These are phyloP conservation scores for Candida khao-thaluensis DNA, from an alignment of 805 yeast genomes.

Conservation along the genomic window DNA sequence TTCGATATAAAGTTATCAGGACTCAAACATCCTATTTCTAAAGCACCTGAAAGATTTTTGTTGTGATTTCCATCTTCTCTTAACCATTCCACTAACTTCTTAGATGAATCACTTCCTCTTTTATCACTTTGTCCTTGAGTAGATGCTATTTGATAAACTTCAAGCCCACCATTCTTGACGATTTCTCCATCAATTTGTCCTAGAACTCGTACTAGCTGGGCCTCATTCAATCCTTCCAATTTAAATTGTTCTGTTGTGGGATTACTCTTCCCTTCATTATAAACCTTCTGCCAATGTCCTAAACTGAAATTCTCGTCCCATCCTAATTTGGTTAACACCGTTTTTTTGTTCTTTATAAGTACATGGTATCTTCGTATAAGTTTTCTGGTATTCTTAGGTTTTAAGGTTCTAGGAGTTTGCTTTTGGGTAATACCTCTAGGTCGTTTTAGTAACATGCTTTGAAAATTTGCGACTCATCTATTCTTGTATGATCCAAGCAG, in stretches of 20 bases:
- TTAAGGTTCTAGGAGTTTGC: slow-evolving; percentile 46
- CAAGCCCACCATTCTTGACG: slow-evolving; percentile 67
- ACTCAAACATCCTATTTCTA: slow-evolving; percentile 84
- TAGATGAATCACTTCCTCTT: slow-evolving; percentile 93
- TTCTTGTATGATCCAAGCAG: too few species aligned
- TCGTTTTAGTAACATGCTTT: slow-evolving; percentile 27
- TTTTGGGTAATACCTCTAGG: slow-evolving; percentile 33
- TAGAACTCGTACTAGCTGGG: slow-evolving; percentile 29
- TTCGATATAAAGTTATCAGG: slow-evolving; percentile 67
- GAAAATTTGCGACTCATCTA: too few species aligned
- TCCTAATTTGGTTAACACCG: slow-evolving; percentile 35
- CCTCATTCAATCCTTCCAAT: slow-evolving; percentile 11
- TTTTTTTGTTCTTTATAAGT: slow-evolving; percentile 54
- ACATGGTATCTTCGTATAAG: slow-evolving; percentile 78
- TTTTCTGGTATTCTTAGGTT: slow-evolving; percentile 70
- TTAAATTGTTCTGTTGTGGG: slow-evolving; percentile 4
- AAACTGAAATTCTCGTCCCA: slow-evolving; percentile 15
- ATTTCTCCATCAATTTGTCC: slow-evolving; percentile 64
- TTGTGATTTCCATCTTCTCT: slow-evolving; percentile 19
- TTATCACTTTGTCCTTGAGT: slow-evolving; percentile 73
- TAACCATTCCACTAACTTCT: slow-evolving; percentile 73
- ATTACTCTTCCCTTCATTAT: slow-evolving; percentile 9
- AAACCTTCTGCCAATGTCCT: slow-evolving; percentile 1
- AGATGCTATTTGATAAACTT: slow-evolving; percentile 81
- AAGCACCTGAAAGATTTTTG: slow-evolving; percentile 34